Base-by-base conservation (phyloP, 2,329 filamentous ascomycete species). In the Tolypocladium pustulatum region DNA sequence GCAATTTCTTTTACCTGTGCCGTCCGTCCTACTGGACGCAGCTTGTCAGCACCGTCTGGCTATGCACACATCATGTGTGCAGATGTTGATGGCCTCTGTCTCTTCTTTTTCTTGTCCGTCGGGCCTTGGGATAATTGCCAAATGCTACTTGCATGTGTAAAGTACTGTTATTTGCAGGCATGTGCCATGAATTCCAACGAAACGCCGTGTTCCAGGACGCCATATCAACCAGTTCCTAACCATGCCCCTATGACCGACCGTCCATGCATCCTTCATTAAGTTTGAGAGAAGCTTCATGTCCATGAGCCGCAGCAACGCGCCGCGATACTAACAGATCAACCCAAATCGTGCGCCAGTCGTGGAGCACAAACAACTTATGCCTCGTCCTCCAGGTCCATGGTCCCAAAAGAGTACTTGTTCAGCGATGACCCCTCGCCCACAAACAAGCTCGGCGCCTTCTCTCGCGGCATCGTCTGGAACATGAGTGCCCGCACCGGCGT, bases 381-480 rank as follows among this genome's bases (percentile, higher is more conserved):
- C 63, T 76, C 75, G 13, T 78, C 72, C 1, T 69, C 70, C 9
- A 65, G 58, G 0, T 66, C 58, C 1, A 59, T 43, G 2, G 66
- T 63, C 0, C 74, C 76, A 55, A 81, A 74, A 0, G 78, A 77
- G 59, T 75, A 80, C 64, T 79, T 79, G 8, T 63, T 65, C 30
- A 84, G 41, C 2, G 60, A 57, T 3, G 64, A 54, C 0, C 73
- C 75, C 10, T 71, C 67, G 0, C 75, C 78, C 0, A 78, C 69
- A 59, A 80, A 82, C 38, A 84, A 62, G 56, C 79, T 81, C 0
- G 79, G 66, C 58, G 72, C 65, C 32, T 57, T 64, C 60, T 83
- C 80, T 1, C 71, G 64, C 0, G 75, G 73, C 68, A 82, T 71
- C 8, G 61, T 71, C 62, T 75, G 69, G 56, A 82, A 83, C 70